These are phyloP conservation scores for Suillus cothurnatus DNA, from an alignment of 768 basidiomycete genomes.

Conservation along the genomic window DNA sequence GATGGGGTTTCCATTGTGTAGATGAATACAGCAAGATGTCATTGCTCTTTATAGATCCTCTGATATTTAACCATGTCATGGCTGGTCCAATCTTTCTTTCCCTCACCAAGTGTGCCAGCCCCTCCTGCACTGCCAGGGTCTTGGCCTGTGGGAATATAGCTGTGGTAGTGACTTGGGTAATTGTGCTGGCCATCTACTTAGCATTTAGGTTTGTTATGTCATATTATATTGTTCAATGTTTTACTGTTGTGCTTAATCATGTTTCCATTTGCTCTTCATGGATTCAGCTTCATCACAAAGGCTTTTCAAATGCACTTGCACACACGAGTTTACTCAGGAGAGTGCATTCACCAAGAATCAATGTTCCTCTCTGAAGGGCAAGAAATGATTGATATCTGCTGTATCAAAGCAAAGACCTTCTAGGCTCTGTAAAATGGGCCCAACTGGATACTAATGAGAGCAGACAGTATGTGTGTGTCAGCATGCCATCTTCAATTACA, in stretches of 20 bases:
- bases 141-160: neutral
- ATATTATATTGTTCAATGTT: too few relatives aligned
- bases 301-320: neutral
- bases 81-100: neutral
- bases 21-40: too few relatives aligned
- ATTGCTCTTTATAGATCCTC: too few relatives aligned
- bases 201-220: too few relatives aligned
- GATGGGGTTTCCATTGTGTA: neutral
- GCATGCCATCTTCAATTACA: neutral
- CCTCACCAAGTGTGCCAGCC: neutral
- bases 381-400: neutral
- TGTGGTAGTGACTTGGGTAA: neutral
- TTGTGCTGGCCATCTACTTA: neutral
- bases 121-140: neutral
- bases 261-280: neutral
- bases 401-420: neutral
- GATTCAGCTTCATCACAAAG: neutral
- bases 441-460: neutral
- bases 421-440: neutral
- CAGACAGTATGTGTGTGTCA: too few relatives aligned
- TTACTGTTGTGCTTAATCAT: too few relatives aligned
- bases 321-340: neutral
- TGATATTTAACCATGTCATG: too few relatives aligned
- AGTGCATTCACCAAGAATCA: neutral
- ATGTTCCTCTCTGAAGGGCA: neutral